These are phyloP conservation scores for Talaromyces adpressus DNA, from an alignment of 495 filamentous ascomycete genomes.

Conservation along the genomic window DNA sequence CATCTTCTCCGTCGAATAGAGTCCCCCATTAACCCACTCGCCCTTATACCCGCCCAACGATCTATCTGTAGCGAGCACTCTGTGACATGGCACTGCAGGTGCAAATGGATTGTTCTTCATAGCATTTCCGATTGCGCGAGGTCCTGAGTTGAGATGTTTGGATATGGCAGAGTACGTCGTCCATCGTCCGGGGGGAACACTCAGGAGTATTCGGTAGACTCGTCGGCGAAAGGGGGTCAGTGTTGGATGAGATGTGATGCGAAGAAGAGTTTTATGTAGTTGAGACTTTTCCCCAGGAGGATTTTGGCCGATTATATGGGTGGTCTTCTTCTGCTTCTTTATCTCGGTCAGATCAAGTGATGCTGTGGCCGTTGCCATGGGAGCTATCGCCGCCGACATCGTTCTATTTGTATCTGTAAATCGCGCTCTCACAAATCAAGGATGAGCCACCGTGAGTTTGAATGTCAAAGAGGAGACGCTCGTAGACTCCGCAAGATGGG, in stretches of 20 bases:
- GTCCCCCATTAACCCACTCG: conserved; percentile 13
- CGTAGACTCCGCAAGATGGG: neutral
- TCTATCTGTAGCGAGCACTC: conserved; percentile 26
- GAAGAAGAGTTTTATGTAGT: conserved; percentile 21
- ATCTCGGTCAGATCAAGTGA: neutral
- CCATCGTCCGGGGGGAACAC: conserved; percentile 63
- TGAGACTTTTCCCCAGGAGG: neutral
- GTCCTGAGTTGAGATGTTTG: conserved; percentile 57
- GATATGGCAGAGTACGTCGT: conserved; percentile 70
- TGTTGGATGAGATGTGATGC: conserved; percentile 30
- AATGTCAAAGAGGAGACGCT: neutral
- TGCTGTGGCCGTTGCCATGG: neutral
- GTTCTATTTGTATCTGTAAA: neutral
- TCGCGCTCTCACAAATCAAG: neutral
- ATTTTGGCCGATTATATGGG: neutral
- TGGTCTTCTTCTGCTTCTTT: neutral
- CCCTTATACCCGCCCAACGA: conserved; percentile 20
- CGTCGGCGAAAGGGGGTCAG: conserved; percentile 50
- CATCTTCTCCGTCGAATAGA: conserved; percentile 25
- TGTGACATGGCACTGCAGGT: conserved; percentile 49
- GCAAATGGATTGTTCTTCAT: conserved; percentile 66
- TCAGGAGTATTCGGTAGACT: conserved; percentile 59
- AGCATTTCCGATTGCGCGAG: conserved; percentile 74
- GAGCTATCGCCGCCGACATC: neutral
- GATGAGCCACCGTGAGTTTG: neutral